Percentiles rank a stretch among this genome's conserved stretches.
Evolutionary conservation across 2,329 filamentous ascomycete species (phyloP).

Genomic region (Endoconidiophora polonica): DNA sequence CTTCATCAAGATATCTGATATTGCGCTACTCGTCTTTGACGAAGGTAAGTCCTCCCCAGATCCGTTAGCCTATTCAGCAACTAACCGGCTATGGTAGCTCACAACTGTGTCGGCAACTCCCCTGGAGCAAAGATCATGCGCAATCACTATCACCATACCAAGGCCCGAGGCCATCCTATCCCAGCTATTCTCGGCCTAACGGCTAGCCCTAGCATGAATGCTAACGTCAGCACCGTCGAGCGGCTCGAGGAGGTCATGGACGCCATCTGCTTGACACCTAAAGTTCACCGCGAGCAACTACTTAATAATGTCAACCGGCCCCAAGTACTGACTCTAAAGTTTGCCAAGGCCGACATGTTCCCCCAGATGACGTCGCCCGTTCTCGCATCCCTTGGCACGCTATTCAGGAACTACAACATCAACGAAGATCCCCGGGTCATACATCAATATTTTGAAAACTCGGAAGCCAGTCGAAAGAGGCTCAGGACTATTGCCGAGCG

Average conservation of each 20-base stretch:
- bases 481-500: conserved; percentile 26
- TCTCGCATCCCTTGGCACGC: background rate
- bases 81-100: conserved; percentile 34
- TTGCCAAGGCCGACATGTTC: background rate
- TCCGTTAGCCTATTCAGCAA: background rate
- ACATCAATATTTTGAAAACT: conserved; percentile 26
- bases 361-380: background rate
- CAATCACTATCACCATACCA: conserved; percentile 45
- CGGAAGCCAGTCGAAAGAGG: conserved; percentile 23
- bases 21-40: conserved; percentile 64
- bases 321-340: conserved; percentile 15
- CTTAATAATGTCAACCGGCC: conserved; percentile 53
- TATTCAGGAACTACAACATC: conserved; percentile 26
- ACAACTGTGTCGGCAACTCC: conserved; percentile 51
- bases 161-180: conserved; percentile 22
- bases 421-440: conserved; percentile 43
- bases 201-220: conserved; percentile 58
- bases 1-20: conserved; percentile 46
- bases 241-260: conserved; percentile 53
- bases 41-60: conserved; percentile 42
- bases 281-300: conserved; percentile 50
- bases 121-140: conserved; percentile 57
- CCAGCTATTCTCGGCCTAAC: conserved; percentile 65
- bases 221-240: conserved; percentile 36
- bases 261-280: conserved; percentile 52